These are phyloP conservation scores for Trypanosoma cruzi DNA, from an alignment of 208 protist species.

Conservation along the genomic window DNA sequence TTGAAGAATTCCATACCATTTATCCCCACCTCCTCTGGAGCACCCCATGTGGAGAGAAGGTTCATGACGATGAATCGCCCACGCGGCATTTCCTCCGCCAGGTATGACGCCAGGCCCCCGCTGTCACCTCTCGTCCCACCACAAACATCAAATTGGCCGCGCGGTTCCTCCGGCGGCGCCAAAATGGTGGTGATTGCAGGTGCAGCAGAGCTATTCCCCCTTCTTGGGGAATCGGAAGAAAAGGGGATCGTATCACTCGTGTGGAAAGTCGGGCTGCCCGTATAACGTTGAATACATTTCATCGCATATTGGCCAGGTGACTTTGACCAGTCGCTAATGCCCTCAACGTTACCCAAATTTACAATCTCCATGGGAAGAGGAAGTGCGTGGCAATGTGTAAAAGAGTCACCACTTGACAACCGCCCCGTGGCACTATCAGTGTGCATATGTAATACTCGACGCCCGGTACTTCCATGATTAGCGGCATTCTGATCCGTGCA, in stretches of 20 bases:
- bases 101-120: conserved; percentile 30
- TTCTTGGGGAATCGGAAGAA: conserved; percentile 21
- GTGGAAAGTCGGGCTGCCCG: background rate
- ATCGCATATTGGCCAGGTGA: background rate
- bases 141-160: conserved; percentile 2
- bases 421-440: background rate
- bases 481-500: background rate
- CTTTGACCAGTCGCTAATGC: background rate
- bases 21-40: conserved; percentile 89
- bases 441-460: background rate
- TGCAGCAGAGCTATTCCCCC: background rate
- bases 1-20: conserved; percentile 93
- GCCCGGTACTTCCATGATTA: background rate
- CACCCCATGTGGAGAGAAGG: conserved; percentile 88
- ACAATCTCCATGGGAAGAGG: background rate
- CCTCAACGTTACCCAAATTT: background rate
- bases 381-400: background rate
- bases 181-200: background rate
- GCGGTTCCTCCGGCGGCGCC: background rate
- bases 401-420: background rate
- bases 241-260: conserved; percentile 14
- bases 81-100: conserved; percentile 46
- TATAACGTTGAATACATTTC: background rate
- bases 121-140: background rate
- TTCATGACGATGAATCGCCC: conserved; percentile 67